Base-by-base conservation (phyloP, 1,284 basidiomycete species). In the Cryptococcus maquisensis region DNA sequence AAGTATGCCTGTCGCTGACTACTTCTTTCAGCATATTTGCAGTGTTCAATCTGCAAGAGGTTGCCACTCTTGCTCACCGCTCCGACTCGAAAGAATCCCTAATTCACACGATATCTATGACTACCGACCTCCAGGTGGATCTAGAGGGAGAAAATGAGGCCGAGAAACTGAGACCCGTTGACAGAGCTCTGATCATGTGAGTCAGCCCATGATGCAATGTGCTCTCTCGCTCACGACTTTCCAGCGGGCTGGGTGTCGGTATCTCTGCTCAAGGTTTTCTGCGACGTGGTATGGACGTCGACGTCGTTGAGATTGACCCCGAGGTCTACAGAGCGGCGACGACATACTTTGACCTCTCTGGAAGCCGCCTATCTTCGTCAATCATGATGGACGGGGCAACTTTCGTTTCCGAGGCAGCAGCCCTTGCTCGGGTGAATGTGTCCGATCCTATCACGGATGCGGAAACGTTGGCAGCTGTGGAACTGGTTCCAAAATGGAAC, bases 31-130 rank as follows among this genome's bases (percentile, higher is more conserved):
- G 89, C 1, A 86, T 93, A 50, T 94, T 94, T 70, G 81, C 80
- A 13, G 82, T 90, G 0, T 95, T 96, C 69, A 80, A 88, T 3
- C 70, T 94, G 18, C 92, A 96, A 69, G 92, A 95, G 68, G 86
- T 87, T 1, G 84, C 80, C 16, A 80, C 88, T 15, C 74, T 95
- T 16, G 81, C 86, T 6, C 78, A 83, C 8, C 63, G 66, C 23
- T 50, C 54, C 1, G 59, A 64, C 36, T 12, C 41, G 8, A 55
- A 47, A 15, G 66, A 69, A 12, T 57, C 58, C 7, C 48, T 68
- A 1, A 57, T 54, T 13, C 55, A 51, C 13, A 66, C 64, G 1
- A 45, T 67, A 8, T 42, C 55, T 3, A 38, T 66, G 44, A 65
- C 62, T 9, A 66, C 64, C 2, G 64, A 60, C n/a, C 42, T 65